Conservation (phyloP, 768 basidiomycete species). For the Pisolithus albus region DNA sequence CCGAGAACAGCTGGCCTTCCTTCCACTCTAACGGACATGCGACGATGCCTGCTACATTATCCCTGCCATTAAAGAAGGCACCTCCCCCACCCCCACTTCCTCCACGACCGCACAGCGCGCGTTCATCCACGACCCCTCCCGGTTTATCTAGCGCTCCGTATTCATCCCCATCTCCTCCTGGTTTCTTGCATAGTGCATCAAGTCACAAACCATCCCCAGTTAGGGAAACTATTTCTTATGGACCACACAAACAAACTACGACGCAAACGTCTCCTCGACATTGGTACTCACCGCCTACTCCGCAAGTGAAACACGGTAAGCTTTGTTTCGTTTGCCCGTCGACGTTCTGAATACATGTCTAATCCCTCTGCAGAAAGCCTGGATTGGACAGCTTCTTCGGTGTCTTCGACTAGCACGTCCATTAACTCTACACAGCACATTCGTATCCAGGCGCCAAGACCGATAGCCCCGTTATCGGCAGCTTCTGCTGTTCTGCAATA, state of each 20-base stretch:
- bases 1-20: conserved; percentile 46
- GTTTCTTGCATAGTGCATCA: conserved; percentile 27
- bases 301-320: conserved; percentile 26
- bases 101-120: conserved; percentile 26
- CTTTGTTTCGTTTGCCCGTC: background rate
- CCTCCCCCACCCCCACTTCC: conserved; percentile 9
- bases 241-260: conserved; percentile 8
- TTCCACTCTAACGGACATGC: conserved; percentile 21
- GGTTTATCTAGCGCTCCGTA: conserved; percentile 28
- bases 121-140: conserved; percentile 28
- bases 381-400: conserved; percentile 19
- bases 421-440: conserved; percentile 12
- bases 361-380: conserved; percentile 11
- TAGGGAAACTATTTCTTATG: conserved; percentile 15
- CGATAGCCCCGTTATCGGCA: conserved; percentile 22
- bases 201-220: conserved; percentile 15
- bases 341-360: background rate
- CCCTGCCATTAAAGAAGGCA: conserved; percentile 11
- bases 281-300: conserved; percentile 11
- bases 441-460: conserved; percentile 25
- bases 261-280: conserved; percentile 3
- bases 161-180: conserved; percentile 30
- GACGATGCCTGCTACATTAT: conserved; percentile 5
- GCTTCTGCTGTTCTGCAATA: conserved; percentile 29
- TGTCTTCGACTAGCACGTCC: conserved; percentile 13